Base-by-base conservation (phyloP, 2,329 filamentous ascomycete species). In the Amesomyces nigricolor region DNA sequence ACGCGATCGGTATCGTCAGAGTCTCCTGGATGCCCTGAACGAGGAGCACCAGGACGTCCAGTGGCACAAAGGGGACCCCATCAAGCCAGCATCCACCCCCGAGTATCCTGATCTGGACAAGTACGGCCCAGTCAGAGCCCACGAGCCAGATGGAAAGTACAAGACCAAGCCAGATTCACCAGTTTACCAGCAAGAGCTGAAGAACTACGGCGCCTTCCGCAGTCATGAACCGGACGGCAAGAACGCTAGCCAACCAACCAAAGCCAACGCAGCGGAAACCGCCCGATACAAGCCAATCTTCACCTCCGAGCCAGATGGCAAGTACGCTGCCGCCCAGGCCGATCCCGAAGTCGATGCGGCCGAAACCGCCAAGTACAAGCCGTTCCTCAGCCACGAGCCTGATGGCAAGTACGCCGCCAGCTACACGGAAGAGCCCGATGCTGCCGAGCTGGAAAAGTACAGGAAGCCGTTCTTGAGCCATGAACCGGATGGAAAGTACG, bases 71-170 rank as follows among this genome's bases (percentile, higher is more conserved):
- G 56, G 57, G n/a, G 54, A 61, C 10, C 51, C 54, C 11, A 57
- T 62, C 26, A 30, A 45, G 4, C 32, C 54, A 10, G 3, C 53
- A 11, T 39, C 52, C 3, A 30, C 50, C 14, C 44, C 60, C n/a
- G 51, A 67, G 45, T 69, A 67, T 45, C 61, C 71, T 11, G 69
- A 69, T 49, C 59, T 67, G 45, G 60, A 69, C 53, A 65, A 71
- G 39, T 75, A 75, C 49, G 60, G 43, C 2, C 55, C 66, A 2
- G 62, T 56, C 13, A 35, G 45, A 11, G 17, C 13, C 11, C 44
- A 48, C 9, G 49, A 61, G 30, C 59, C 57, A 3, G 57, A 59
- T 45, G 57, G 59, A 9, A 57, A 54, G 14, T 58, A 58, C 39
- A 58, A 48, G 16, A 7, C 26, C 11, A 39, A 52, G 16, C 10